Conservation (phyloP, 306 rosid species). For the Fragaria nilgerrensis region DNA sequence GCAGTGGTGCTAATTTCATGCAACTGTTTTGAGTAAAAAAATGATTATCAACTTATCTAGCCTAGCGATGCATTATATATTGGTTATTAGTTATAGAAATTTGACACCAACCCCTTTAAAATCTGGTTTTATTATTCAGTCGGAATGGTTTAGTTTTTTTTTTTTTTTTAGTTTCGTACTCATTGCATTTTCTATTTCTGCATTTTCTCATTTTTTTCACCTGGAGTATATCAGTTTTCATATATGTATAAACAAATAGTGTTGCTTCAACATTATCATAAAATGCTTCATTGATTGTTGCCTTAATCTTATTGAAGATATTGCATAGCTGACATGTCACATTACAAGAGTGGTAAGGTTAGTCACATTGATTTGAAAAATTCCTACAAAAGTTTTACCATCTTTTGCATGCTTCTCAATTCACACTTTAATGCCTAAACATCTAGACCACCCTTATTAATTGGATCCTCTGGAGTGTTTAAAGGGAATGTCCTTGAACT, state of each 20-base stretch:
- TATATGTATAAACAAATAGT: neutral
- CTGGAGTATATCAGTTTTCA: neutral
- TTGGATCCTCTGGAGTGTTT: neutral
- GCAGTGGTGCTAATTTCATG: slow-evolving; percentile 1
- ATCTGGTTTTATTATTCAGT: neutral
- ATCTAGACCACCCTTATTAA: neutral
- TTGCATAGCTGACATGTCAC: slow-evolving; percentile 95
- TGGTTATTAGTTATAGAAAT: neutral
- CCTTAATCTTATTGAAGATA: slow-evolving; percentile 76
- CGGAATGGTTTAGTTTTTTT: neutral
- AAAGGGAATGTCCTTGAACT: neutral
- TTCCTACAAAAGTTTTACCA: neutral
- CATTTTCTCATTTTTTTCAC: neutral
- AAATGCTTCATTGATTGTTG: slow-evolving; percentile 26
- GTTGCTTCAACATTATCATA: neutral
- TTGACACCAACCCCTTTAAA: neutral
- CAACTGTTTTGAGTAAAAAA: neutral
- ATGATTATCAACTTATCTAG: neutral
- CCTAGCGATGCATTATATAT: neutral
- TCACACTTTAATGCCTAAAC: no score
- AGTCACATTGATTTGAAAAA: neutral
- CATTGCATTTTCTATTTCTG: neutral
- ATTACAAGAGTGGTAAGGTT: slow-evolving; percentile 96
- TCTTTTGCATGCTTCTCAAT: neutral
- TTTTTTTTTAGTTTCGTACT: neutral